phyloP scores from a whole-genome alignment of 345 rosid genomes.

The Boechera divaricarpa region DNA sequence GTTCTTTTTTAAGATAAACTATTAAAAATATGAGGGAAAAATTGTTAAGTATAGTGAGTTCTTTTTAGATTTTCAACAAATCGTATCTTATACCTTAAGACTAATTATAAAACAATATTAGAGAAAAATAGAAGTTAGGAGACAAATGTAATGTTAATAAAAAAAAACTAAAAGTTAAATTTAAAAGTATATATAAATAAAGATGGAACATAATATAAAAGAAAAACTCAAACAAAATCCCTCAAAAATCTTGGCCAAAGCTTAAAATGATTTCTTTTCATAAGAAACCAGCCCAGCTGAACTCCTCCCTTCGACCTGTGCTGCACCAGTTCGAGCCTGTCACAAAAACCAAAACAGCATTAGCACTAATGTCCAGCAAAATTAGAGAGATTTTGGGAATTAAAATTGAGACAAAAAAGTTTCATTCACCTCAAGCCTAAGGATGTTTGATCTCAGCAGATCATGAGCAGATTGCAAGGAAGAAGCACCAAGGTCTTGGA shows the following conservation, averaged over 20 bases:
- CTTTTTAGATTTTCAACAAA: neutral
- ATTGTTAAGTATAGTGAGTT: neutral
- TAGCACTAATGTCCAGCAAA: neutral
- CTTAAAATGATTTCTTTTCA: constrained; percentile 62
- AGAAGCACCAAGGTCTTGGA: constrained; percentile 93
- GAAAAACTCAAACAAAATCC: constrained; percentile 14
- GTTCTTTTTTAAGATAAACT: neutral
- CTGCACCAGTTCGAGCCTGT: constrained; percentile 91
- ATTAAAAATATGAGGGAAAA: neutral
- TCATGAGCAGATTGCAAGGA: constrained; percentile 79
- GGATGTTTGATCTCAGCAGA: constrained; percentile 66
- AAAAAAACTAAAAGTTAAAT: neutral
- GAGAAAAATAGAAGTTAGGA: neutral
- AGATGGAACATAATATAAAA: neutral
- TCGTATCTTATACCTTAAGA: neutral
- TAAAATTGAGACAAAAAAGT: neutral
- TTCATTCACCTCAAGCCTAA: constrained; percentile 78
- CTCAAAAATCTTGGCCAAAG: constrained; percentile 15
- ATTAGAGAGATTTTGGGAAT: neutral
- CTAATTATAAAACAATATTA: neutral
- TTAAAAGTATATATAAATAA: constrained; percentile 1
- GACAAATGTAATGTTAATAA: neutral
- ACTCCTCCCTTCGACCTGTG: constrained; percentile 88
- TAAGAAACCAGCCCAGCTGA: constrained; percentile 78
- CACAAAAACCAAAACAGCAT: constrained; percentile 30